Conservation (phyloP, 768 basidiomycete species). For the Collybiopsis luxurians region DNA sequence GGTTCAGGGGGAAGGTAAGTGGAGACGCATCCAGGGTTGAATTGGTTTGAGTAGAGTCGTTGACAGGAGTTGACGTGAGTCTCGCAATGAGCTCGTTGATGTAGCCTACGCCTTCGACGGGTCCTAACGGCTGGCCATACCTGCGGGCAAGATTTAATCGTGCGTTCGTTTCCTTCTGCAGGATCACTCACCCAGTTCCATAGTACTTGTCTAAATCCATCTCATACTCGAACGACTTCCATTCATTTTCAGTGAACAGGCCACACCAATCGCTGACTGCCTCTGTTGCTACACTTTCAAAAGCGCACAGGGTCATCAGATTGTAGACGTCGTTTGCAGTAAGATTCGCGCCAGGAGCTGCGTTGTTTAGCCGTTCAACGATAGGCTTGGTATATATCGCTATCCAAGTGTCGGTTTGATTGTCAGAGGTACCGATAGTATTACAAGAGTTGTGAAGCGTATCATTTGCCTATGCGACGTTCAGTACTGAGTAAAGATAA, state of each 20-base stretch:
- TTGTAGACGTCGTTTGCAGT: conserved; percentile 48
- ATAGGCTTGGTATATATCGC: conserved; percentile 53
- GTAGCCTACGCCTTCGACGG: conserved; percentile 82
- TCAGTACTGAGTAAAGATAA: background rate
- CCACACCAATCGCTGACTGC: conserved; percentile 64
- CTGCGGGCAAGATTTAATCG: conserved; percentile 33
- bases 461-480: conserved; percentile 46
- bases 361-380: conserved; percentile 54
- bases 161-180: conserved; percentile 3
- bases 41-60: conserved; percentile 76
- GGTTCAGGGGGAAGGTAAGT: conserved; percentile 68
- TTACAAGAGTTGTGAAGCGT: conserved; percentile 70
- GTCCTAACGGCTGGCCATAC: conserved; percentile 67
- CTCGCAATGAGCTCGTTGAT: conserved; percentile 87
- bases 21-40: conserved; percentile 62
- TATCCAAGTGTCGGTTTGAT: conserved; percentile 52
- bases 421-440: conserved; percentile 42
- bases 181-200: conserved; percentile 55
- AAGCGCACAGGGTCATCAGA: conserved; percentile 75
- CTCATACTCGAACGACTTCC: conserved; percentile 63
- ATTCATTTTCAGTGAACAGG: conserved; percentile 66
- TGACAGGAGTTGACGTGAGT: conserved; percentile 59
- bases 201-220: conserved; percentile 81
- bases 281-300: conserved; percentile 64
- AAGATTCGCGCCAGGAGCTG: conserved; percentile 63